phyloP scores from a whole-genome alignment of 331 rosid species.

The Telfairia occidentalis region DNA sequence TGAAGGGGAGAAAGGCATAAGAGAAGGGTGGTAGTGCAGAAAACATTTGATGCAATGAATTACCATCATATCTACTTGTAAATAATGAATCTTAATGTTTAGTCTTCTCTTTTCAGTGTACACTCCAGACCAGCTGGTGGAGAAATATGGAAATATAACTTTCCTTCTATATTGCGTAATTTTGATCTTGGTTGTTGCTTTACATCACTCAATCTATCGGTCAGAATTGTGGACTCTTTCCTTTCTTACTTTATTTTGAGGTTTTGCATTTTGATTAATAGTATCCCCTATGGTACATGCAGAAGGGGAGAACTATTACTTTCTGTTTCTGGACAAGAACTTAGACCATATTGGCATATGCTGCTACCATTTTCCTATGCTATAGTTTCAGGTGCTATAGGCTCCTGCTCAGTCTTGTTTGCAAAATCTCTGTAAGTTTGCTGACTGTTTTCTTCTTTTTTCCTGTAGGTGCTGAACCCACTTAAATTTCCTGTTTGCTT shows the following conservation, averaged over 20 bases:
- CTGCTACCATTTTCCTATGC: constrained; percentile 91
- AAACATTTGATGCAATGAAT: not conserved
- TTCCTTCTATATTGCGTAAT: constrained; percentile 75
- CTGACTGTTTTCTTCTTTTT: constrained; percentile 16
- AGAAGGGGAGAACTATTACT: constrained; percentile 77
- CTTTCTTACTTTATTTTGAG: constrained; percentile 4
- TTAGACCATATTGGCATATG: constrained; percentile 77
- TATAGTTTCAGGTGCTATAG: constrained; percentile 94
- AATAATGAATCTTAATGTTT: constrained; percentile 11
- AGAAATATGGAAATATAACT: constrained; percentile 73
- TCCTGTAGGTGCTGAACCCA: constrained; percentile 1
- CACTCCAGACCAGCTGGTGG: constrained; percentile 93
- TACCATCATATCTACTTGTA: not conserved
- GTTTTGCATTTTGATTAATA: not conserved
- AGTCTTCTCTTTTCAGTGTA: constrained; percentile 50
- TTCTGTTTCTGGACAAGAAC: constrained; percentile 67
- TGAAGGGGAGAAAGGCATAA: not conserved
- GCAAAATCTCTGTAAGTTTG: constrained; percentile 93
- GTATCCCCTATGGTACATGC: constrained; percentile 20
- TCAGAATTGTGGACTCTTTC: constrained; percentile 19
- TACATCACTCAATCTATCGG: constrained; percentile 81
- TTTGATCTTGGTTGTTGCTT: constrained; percentile 59
- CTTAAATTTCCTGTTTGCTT: not conserved
- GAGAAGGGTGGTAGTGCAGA: not conserved
- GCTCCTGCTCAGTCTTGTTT: constrained; percentile 94